Percentiles rank a stretch among this genome's conserved stretches.
Evolutionary conservation across 768 basidiomycete genomes (phyloP).

Genomic region (Lentinula edodes): DNA sequence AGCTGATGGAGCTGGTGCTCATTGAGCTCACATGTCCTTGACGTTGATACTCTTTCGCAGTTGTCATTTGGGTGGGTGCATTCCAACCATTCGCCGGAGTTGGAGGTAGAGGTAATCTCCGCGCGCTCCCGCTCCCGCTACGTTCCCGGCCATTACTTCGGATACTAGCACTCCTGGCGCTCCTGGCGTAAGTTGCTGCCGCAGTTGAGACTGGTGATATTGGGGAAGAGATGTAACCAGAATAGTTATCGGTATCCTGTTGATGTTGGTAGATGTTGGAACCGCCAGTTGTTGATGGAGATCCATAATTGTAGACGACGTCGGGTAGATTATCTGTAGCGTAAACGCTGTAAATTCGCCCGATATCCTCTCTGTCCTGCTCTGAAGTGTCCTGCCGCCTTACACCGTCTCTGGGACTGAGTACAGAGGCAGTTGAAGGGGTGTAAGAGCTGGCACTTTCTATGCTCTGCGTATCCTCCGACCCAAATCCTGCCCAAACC

Average conservation of each 20-base stretch:
- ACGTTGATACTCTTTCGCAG: neutral
- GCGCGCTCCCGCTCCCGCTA: neutral
- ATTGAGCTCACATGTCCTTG: neutral
- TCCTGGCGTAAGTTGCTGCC: neutral
- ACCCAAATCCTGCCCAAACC: constrained; percentile 15
- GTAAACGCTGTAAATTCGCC: neutral
- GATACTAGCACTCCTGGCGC: neutral
- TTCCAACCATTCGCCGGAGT: neutral
- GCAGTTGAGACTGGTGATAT: neutral
- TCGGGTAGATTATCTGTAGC: neutral
- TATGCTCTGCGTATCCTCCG: constrained; percentile 6
- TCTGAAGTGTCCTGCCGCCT: neutral
- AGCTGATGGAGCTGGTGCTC: constrained; percentile 1
- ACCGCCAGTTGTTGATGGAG: neutral
- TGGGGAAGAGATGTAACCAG: neutral
- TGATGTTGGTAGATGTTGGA: neutral
- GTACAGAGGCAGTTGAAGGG: neutral
- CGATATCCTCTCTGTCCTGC: neutral
- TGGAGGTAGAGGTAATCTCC: neutral
- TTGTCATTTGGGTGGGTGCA: neutral
- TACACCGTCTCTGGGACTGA: neutral
- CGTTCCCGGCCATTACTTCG: neutral
- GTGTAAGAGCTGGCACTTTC: constrained; percentile 15
- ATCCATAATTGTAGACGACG: neutral
- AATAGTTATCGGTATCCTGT: neutral